Evolutionary conservation across 208 protist genomes (phyloP), one percentile per base, ranked within the genome.

Genomic region (Leishmania tropica): DNA sequence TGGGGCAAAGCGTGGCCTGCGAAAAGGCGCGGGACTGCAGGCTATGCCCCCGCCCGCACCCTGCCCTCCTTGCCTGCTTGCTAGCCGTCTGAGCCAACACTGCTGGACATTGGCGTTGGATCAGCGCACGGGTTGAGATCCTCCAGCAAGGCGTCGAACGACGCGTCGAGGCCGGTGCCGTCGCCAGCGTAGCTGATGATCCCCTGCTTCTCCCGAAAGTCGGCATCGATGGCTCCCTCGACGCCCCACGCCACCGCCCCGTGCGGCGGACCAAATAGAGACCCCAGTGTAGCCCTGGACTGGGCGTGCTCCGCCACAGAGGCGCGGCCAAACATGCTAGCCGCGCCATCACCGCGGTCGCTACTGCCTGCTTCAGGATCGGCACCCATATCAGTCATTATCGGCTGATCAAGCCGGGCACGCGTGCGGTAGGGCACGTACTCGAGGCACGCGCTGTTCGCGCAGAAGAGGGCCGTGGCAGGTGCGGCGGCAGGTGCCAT

Each of bases 361-460:
- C 24, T 71, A 71, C 51, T 53, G 19, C 40, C 37, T 47, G 67
- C 40, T 24, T 15, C 37, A 0, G 24, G 8, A 47, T 47, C 67
- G 19, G 24, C 19, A 42, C 19, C 21, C 53, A 35, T 56, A 21
- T 47, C 19, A 21, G 45, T 71, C 3, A 82, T 53, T 47, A 92
- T 68, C 51, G 75, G 51, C n/a, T 78, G 80, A 68, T 87, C 72
- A 19, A 89, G 47, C 31, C 79, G 24, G 24, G 56, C 79, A 35
- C 45, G 58, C 40, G 81, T 90, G 56, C 70, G 31, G 65, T 90
- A 75, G 48, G 73, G 79, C 58, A 90, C 75, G 89, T 93, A 89
- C 73, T 68, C 40, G 28, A 96, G 82, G 54, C 91, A 93, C 37
- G 76, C 87, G 77, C 93, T 94, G 81, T 96, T 94, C 11, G 88